Base-by-base conservation (phyloP, 129 eudicot genomes). In the Erigeron canadensis region DNA sequence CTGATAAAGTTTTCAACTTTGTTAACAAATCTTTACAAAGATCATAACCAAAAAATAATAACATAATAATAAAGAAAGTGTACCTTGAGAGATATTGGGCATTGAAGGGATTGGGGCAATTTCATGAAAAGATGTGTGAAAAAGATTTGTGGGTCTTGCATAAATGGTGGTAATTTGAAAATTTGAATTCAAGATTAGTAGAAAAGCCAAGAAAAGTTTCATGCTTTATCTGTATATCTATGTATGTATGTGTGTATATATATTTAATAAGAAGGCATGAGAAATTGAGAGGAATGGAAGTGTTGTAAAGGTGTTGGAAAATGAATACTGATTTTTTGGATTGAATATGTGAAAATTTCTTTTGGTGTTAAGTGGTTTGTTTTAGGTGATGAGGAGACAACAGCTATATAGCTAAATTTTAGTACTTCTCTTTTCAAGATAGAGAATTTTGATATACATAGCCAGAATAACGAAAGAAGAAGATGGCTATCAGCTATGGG, bases 11-110 rank as follows among this genome's bases (percentile, higher is more conserved):
- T 41, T 5, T 67, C 4, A 43, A 75, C 74, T 16, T 72, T 34
- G 63, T 45, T 22, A 72, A 34, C 63, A 77, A n/a, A 74, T 57
- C 51, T 43, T 47, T 58, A 7, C 13, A 18, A 65, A 13, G 17
- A 11, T 21, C 45, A 13, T 67, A 61, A 55, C 55, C 79, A 59
- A 74, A 63, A 72, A 50, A 18, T 42, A 19, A 40, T 47, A 63
- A 63, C 53, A 6, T 1, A 73, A 3, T 39, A 28, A 68, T 57
- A 56, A 13, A 57, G 71, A 75, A 7, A 71, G 50, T 28, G 50
- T 28, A 88, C 96, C 96, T 37, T 88, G 84, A 69, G 90, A 76
- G 23, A 78, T 70, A 43, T 69, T 83, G 23, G 78, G 64, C 84
- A 70, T 55, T 63, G 77, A 71, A 50, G 88, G 57, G 3, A 65